phyloP scores from a whole-genome alignment of 2,329 filamentous ascomycete species.

The Gyromitra esculenta region DNA sequence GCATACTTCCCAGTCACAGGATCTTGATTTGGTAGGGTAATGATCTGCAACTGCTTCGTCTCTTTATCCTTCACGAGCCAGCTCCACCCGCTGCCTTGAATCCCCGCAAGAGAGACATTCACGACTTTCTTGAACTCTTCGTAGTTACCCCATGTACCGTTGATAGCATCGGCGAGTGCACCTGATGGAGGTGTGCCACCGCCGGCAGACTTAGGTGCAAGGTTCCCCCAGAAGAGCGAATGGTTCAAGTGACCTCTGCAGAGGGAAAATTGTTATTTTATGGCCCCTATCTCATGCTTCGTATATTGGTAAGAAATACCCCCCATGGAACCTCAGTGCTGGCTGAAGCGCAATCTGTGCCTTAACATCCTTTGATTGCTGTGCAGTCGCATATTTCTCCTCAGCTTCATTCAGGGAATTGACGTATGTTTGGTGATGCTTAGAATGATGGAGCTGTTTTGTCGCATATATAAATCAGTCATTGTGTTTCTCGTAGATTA shows the following conservation, averaged over 20 bases:
- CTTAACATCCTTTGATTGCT: conserved; percentile 66
- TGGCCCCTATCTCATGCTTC: neutral
- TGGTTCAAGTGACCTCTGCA: conserved; percentile 72
- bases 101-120: conserved; percentile 69
- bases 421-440: conserved; percentile 94
- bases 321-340: conserved; percentile 73
- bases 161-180: conserved; percentile 61
- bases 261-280: neutral
- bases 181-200: conserved; percentile 70
- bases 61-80: conserved; percentile 69
- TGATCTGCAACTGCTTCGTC: conserved; percentile 68
- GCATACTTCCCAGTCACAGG: conserved; percentile 83
- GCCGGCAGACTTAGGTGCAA: conserved; percentile 73
- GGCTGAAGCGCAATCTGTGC: conserved; percentile 68
- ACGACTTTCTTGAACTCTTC: conserved; percentile 68
- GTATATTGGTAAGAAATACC: conserved; percentile 53
- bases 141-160: conserved; percentile 65
- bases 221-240: conserved; percentile 75
- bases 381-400: conserved; percentile 73
- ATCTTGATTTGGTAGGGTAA: conserved; percentile 86
- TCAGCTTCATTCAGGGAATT: conserved; percentile 84
- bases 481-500: neutral
- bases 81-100: conserved; percentile 70
- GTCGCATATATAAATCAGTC: neutral
- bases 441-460: conserved; percentile 78